phyloP scores from a whole-genome alignment of 2,329 filamentous ascomycete species.

The Hymenoscyphus linearis region DNA sequence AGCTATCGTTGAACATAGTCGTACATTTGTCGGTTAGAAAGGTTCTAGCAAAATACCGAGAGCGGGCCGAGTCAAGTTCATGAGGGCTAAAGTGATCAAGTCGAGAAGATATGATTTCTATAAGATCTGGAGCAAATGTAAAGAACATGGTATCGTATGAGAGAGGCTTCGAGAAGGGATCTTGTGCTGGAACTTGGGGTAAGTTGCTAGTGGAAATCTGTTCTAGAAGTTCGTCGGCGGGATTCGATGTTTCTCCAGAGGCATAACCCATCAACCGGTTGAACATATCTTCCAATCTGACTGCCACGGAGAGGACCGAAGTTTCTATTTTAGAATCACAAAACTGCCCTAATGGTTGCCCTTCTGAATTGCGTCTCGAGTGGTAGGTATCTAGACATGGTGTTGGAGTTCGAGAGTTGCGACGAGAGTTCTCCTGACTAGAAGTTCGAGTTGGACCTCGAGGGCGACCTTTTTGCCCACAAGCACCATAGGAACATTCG shows the following conservation, averaged over 20 bases:
- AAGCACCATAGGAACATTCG: conserved; percentile 4
- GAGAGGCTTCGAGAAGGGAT: background rate
- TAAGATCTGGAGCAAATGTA: background rate
- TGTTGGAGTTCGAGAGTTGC: background rate
- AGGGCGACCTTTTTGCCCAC: conserved; percentile 6
- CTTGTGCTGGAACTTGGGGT: background rate
- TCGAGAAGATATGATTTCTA: background rate
- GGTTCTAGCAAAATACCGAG: background rate
- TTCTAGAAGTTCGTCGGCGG: background rate
- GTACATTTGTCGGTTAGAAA: background rate
- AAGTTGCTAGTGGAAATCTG: background rate
- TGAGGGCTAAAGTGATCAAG: background rate
- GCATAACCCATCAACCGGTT: background rate
- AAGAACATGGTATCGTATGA: background rate
- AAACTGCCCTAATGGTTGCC: background rate
- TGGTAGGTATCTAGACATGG: background rate
- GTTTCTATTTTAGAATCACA: no score
- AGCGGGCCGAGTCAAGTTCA: background rate
- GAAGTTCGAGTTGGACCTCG: conserved; percentile 1
- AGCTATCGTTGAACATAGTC: background rate
- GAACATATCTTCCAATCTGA: background rate
- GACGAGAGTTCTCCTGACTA: background rate
- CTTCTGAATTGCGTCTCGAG: background rate
- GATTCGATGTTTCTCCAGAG: background rate
- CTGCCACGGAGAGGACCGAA: background rate